Percentiles rank a stretch among this genome's conserved stretches.
Evolutionary conservation across 305 asterid species (phyloP).

Genomic region (Solanum chacoense): DNA sequence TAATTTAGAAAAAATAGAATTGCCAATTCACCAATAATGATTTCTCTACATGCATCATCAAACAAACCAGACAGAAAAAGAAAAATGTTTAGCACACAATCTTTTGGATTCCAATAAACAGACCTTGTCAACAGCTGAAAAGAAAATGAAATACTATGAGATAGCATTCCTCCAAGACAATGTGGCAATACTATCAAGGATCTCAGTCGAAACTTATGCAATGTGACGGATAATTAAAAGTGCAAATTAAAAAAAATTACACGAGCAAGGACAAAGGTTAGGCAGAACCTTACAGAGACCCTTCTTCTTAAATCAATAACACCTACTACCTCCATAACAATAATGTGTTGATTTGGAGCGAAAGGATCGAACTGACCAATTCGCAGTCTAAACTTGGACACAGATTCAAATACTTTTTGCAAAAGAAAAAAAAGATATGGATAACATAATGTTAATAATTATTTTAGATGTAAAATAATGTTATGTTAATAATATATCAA

Average conservation of each 20-base stretch:
- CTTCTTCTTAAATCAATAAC: not conserved
- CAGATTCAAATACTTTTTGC: not conserved
- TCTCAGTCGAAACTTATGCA: not conserved
- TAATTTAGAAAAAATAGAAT: not conserved
- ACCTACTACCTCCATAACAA: not conserved
- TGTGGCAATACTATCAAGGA: not conserved
- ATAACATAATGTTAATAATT: not conserved
- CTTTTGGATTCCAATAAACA: not conserved
- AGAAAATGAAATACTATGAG: not conserved
- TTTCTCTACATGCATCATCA: not conserved
- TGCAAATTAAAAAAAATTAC: not conserved
- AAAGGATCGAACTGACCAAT: not conserved
- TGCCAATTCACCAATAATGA: not conserved
- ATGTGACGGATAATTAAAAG: not conserved
- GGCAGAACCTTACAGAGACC: not conserved
- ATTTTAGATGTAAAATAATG: not conserved
- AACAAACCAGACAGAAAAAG: not conserved
- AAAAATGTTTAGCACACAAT: not conserved
- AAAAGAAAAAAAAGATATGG: not conserved
- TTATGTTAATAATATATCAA: not conserved
- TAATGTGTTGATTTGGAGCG: not conserved
- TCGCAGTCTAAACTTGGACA: not conserved
- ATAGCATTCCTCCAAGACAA: not conserved
- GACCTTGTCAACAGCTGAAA: not conserved
- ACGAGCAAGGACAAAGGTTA: not conserved